phyloP scores from a whole-genome alignment of 2,329 filamentous ascomycete genomes.

The Fusarium sp. region DNA sequence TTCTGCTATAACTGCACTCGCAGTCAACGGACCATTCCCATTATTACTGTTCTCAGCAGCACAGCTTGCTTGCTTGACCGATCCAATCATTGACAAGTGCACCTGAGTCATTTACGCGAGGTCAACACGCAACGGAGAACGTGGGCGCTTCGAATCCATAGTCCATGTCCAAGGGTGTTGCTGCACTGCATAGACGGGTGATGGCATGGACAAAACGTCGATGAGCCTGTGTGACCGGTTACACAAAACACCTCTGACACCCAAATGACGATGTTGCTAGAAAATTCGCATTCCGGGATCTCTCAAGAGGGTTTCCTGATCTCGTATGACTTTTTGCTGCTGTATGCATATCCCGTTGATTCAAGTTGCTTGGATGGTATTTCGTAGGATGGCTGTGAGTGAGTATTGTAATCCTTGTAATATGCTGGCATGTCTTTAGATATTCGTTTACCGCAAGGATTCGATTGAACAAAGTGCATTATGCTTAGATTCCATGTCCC shows the following conservation, averaged over 20 bases:
- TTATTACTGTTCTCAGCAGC: background rate
- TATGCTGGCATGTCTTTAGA: background rate
- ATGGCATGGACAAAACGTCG: constrained; percentile 37
- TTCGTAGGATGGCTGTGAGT: background rate
- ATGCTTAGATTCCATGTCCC: background rate
- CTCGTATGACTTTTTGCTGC: background rate
- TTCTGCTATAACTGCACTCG: constrained; percentile 4
- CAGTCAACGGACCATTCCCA: background rate
- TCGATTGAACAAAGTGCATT: background rate
- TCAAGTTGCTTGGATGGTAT: background rate
- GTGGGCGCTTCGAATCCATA: constrained; percentile 2
- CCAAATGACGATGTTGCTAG: constrained; percentile 9
- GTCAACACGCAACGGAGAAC: constrained; percentile 5
- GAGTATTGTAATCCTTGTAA: background rate
- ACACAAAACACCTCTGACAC: constrained; percentile 8
- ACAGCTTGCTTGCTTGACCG: background rate
- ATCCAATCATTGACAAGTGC: constrained; percentile 9
- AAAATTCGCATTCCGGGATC: background rate
- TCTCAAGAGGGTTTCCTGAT: background rate
- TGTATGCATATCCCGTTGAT: background rate
- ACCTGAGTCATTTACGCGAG: constrained; percentile 13
- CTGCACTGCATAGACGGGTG: constrained; percentile 33
- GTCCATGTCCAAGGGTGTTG: constrained; percentile 2
- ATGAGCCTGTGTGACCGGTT: constrained; percentile 31
- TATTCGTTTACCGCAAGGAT: background rate